These are phyloP conservation scores for Nidularia sp. DNA, from an alignment of 768 basidiomycete genomes.

Conservation along the genomic window DNA sequence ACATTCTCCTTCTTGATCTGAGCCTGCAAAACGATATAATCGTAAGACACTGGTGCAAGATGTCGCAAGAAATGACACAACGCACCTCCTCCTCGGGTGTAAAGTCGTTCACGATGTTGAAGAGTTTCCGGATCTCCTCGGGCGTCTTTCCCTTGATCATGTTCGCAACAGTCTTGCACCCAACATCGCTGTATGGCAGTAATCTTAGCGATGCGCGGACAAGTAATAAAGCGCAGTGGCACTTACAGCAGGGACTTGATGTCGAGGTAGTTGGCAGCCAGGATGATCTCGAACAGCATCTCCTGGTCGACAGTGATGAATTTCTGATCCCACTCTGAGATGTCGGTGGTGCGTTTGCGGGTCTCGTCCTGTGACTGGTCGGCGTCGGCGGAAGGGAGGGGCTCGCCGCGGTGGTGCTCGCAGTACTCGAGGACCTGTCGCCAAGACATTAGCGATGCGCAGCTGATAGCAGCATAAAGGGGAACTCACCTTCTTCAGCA, in stretches of 20 bases:
- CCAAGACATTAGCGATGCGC: constrained; percentile 2
- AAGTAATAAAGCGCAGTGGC: constrained; percentile 3
- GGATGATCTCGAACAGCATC: constrained; percentile 99
- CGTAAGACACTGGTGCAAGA: constrained; percentile 4
- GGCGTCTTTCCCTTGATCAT: constrained; percentile 99
- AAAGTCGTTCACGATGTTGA: constrained; percentile 98
- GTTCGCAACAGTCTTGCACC: constrained; percentile 98
- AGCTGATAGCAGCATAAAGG: not conserved
- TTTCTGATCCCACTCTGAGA: constrained; percentile 99
- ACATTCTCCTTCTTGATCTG: constrained; percentile 99
- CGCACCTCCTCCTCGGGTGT: constrained; percentile 97
- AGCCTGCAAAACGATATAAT: constrained; percentile 42
- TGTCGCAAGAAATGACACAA: constrained; percentile 8
- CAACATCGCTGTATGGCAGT: constrained; percentile 69
- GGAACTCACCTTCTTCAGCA: constrained; percentile 83
- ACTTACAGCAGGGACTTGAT: constrained; percentile 96
- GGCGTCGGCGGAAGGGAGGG: constrained; percentile 82
- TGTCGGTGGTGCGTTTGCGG: constrained; percentile 96
- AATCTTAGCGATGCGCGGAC: not conserved
- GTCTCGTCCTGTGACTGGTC: constrained; percentile 88
- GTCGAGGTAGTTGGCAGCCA: constrained; percentile 99
- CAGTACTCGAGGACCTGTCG: constrained; percentile 94
- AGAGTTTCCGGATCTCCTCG: constrained; percentile 97
- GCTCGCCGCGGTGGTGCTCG: constrained; percentile 97
- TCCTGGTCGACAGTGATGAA: constrained; percentile 99